Evolutionary conservation across 2,329 filamentous ascomycete genomes (phyloP), one percentile per base, ranked within the genome.

Genomic region (Penicillium sumatraense): DNA sequence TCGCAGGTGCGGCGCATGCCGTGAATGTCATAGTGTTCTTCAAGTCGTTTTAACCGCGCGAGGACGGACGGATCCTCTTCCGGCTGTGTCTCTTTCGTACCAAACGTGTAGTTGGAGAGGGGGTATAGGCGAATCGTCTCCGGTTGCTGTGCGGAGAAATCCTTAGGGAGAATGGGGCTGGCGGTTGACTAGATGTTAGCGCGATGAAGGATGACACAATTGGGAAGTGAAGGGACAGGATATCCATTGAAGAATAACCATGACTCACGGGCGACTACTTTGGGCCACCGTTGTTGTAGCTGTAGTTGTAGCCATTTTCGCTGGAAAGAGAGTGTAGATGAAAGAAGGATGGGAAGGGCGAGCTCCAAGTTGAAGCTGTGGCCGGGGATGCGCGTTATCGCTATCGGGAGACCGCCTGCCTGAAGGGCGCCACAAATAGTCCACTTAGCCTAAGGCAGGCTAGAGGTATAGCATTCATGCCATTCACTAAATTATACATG

Each of bases 1-100:
- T 99, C 95, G 76, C 93, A 97, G 16, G 95, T 98, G 53, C 95
- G 88, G 54, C 95, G 89, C 95, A 99, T 99, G 70, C 95, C 95
- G 81, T 98, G 87, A 60, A 88, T 83, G 26, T 85, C 82, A 75
- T 96, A 99, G 78, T 99, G 93, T 73, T 98, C 93, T 74, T 98
- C 92, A n/a, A 99, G 83, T 8, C 95, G 88, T 80, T 93, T 93
- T 62, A 99, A 81, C 2, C 95, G 89, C 53, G 95, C 93, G 54
- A 96, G 86, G 2, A 99, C 95, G 0, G 92, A 97, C 0, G 93
- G 93, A 69, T 99, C 95, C 77, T 99, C 95, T 77, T 99, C 95
- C 2, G 93, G 95, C 73, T 99, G 95, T 20, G 90, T 96, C 80
- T 98, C 95, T 78, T 99, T 99, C 58, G 96, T 96, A 60, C 93